Base-by-base conservation (phyloP, 768 basidiomycete genomes). In the Suillus tomentosus region DNA sequence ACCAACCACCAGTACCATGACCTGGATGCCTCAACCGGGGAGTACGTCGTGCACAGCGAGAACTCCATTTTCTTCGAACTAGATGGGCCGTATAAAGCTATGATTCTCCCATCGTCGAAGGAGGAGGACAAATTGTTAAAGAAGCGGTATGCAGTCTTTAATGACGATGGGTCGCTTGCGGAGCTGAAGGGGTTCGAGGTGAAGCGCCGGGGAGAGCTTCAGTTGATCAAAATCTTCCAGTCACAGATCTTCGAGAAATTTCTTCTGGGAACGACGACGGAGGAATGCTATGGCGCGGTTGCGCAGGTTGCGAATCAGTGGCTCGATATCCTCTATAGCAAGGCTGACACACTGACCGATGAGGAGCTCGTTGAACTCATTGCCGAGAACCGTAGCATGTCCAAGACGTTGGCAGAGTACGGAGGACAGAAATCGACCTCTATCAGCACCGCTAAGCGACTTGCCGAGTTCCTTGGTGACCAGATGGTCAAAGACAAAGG, bases 401-500 rank as follows among this genome's bases (percentile, higher is more conserved):
- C 93, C 19, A 95, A 87, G 77, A 99, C 97, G 2, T 81, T 99
- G 56, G 92, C 95, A 1, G 97, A 99, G 77, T 99, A 99, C 72
- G 97, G 84, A 4, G 89, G 87, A 8, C 97, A 99, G 74, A 99
- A 99, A 78, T 98, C 96, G 37, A 99, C 97, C 0, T 97, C 96
- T 2, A 99, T 99, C 79, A 95, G 92, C 68, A 99, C 97, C 1
- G 97, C 97, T 3, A 88, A 85, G 68, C 89, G 97, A 64, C 83
- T 99, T 24, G 95, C 97, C 2, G 97, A 99, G 74, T 99, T 99
- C 79, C 79, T 99, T 62, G 97, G 97, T 39, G 89, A 95, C 73
- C 92, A 95, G 70, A 99, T 99, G 97, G 96, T 99, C 70, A 98
- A 98, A 77, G 97, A 99, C 80, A 99, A 99, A 74, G 97, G 97